Base-by-base conservation (phyloP, 768 basidiomycete species). In the Filobasidium floriforme region DNA sequence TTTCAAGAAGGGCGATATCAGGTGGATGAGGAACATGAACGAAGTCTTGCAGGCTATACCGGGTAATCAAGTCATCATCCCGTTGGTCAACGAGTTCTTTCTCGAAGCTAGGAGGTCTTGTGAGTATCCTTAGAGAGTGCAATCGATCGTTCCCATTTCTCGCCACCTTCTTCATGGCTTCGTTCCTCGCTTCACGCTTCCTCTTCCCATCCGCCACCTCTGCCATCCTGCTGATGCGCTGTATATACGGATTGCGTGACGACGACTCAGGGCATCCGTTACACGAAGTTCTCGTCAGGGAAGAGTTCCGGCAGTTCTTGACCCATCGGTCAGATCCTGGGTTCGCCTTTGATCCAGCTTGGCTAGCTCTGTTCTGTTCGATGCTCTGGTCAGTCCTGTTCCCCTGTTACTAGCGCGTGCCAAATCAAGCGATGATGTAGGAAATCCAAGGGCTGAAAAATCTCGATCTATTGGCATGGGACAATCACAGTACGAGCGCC, bases 41-140 rank as follows among this genome's bases (percentile, higher is more conserved):
- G 54, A 57, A n/a, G 24, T 57, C 15, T 15, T 57, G 54, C 18
- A 57, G 12, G 29, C 24, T n/a, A 57, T 57, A 2, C 54, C 54
- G 22, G 15, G 29, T 4, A 15, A 28, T 24, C 12, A 26, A 15
- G 54, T 32, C 7, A 26, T 57, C 26, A 6, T 24, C 22, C 26
- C 15, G 15, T n/a, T 57, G 15, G 54, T 57, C 54, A 32, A 57
- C 54, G 54, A 57, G 29, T 57, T 57, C 15, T 57, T 57, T n/a
- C 15, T 57, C 15, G 54, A 24, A 24, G 26, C 54, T 26, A 22
- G 26, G 15, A 57, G 29, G 15, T 14, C 54, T 15, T 57, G 54
- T 57, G 24, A 57, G 54, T 57, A 1, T 14, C 24, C 22, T 24
- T 49, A 10, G 43, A 10, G 43, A n/a, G n/a, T n/a, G n/a, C n/a